These are phyloP conservation scores for Sclerotinia glacialis DNA, from an alignment of 2,329 filamentous ascomycete genomes.

Conservation along the genomic window DNA sequence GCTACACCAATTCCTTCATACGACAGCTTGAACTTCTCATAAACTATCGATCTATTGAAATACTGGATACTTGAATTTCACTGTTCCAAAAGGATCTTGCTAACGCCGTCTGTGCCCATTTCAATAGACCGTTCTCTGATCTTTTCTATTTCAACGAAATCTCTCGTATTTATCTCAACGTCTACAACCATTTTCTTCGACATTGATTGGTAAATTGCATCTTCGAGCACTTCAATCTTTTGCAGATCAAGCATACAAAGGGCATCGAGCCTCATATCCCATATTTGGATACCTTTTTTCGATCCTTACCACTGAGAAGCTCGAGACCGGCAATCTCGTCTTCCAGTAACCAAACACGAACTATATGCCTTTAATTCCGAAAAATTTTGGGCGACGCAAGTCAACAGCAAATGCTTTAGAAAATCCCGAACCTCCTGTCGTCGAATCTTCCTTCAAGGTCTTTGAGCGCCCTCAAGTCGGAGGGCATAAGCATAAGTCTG, in stretches of 20 bases:
- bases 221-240: constrained; percentile 11
- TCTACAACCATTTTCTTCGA: constrained; percentile 6
- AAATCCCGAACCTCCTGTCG: constrained; percentile 27
- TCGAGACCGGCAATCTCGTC: constrained; percentile 20
- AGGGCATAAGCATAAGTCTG: constrained; percentile 22
- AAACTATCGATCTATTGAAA: constrained; percentile 26
- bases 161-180: constrained; percentile 12
- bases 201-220: background rate
- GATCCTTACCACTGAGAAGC: constrained; percentile 16
- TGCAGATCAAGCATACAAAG: constrained; percentile 3
- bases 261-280: constrained; percentile 6
- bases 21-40: constrained; percentile 24
- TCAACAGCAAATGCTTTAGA: constrained; percentile 38
- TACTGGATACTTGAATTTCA: constrained; percentile 33
- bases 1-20: constrained; percentile 22
- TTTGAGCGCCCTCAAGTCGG: constrained; percentile 36
- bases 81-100: constrained; percentile 27
- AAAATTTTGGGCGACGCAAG: constrained; percentile 40
- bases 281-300: constrained; percentile 10
- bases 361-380: constrained; percentile 41
- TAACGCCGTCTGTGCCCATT: constrained; percentile 31
- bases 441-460: constrained; percentile 39
- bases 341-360: constrained; percentile 26
- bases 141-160: constrained; percentile 23
- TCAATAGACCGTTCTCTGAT: constrained; percentile 33